Percentiles rank a stretch among this genome's conserved stretches.
Conservation (phyloP, 1,284 basidiomycete species). For the Chalciporus sp. region DNA sequence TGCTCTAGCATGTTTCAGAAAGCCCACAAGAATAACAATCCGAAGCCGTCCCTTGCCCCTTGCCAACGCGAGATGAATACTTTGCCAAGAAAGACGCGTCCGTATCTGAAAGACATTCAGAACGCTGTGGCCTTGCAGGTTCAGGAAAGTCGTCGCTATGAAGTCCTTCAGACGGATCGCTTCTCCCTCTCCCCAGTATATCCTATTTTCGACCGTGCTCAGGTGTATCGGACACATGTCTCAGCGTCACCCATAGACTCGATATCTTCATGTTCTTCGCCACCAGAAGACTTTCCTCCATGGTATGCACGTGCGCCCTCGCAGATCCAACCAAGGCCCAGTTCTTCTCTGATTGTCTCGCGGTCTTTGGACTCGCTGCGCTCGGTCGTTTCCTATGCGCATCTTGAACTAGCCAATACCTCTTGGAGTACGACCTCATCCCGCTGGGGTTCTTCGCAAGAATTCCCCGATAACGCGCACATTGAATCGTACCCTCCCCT, state of each 20-base stretch:
- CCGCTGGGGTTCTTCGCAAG: neutral
- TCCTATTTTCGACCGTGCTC: conserved; percentile 7
- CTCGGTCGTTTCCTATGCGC: neutral
- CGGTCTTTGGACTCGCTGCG: conserved; percentile 4
- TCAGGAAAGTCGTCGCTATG: conserved; percentile 11
- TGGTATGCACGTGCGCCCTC: neutral
- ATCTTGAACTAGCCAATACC: neutral
- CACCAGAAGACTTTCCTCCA: neutral
- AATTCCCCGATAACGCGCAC: neutral
- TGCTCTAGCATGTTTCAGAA: neutral
- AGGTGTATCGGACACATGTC: neutral
- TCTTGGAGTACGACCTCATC: neutral
- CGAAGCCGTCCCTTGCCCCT: neutral
- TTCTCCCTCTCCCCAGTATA: conserved; percentile 4
- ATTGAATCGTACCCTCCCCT: neutral
- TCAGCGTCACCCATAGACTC: neutral
- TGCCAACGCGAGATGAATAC: neutral
- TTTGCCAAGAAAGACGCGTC: conserved; percentile 2
- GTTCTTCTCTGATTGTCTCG: conserved; percentile 7
- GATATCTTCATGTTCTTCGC: neutral
- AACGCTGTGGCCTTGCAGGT: conserved; percentile 12
- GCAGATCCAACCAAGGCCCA: neutral
- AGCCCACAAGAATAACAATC: neutral
- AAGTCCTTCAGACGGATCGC: conserved; percentile 12
- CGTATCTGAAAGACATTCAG: conserved; percentile 20